Conservation (phyloP, 768 basidiomycete species). For the Lentinula detonsa region DNA sequence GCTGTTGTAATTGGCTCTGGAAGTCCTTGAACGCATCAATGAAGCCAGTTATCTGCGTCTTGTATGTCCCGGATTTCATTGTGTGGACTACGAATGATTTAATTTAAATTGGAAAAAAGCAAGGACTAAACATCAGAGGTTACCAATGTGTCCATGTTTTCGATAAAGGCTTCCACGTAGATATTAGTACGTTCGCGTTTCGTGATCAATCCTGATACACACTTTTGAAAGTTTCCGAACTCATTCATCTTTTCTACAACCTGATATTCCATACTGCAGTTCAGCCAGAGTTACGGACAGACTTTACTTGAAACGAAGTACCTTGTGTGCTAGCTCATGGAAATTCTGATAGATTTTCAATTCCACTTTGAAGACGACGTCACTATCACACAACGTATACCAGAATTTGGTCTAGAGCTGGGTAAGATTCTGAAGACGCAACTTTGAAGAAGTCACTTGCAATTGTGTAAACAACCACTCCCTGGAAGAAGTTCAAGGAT, state of each 20-base stretch:
- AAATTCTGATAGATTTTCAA: neutral
- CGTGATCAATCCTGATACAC: neutral
- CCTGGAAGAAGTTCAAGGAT: neutral
- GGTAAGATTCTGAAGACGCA: neutral
- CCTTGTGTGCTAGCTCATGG: neutral
- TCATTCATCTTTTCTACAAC: constrained; percentile 7
- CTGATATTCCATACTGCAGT: neutral
- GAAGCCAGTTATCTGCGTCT: constrained; percentile 8
- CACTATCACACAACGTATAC: constrained; percentile 8
- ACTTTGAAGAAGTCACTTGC: neutral
- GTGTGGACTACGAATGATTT: neutral
- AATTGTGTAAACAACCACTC: neutral
- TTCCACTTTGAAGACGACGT: constrained; percentile 2
- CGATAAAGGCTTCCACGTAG: neutral
- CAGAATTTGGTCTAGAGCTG: constrained; percentile 6
- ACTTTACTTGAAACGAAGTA: neutral
- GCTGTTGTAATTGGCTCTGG: constrained; percentile 2
- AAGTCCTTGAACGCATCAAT: constrained; percentile 5
- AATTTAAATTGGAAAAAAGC: neutral
- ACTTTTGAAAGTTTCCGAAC: constrained; percentile 10
- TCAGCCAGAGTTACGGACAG: neutral
- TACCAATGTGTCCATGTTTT: constrained; percentile 8
- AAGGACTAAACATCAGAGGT: neutral
- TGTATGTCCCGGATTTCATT: constrained; percentile 4
- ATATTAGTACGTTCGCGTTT: too few species aligned